Evolutionary conservation across 140 eudicot genomes (phyloP).

Genomic region (Oenanthe javanica): DNA sequence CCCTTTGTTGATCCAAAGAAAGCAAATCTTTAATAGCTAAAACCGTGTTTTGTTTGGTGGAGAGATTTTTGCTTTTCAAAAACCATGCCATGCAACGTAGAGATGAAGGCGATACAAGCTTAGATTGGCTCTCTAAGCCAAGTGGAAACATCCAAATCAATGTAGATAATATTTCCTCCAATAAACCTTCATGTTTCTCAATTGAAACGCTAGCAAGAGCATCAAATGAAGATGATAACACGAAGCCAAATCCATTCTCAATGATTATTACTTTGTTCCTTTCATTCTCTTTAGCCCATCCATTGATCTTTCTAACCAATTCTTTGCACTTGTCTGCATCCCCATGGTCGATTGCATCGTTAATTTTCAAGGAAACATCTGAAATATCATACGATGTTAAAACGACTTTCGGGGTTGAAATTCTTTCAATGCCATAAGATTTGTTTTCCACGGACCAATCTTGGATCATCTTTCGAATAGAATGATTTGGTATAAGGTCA

Average conservation of each 20-base stretch:
- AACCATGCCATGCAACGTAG: slow-evolving; percentile 60
- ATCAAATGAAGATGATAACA: slow-evolving; percentile 45
- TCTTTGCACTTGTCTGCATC: slow-evolving; percentile 39
- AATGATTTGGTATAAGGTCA: slow-evolving; percentile 62
- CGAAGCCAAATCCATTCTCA: slow-evolving; percentile 51
- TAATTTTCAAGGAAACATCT: slow-evolving; percentile 33
- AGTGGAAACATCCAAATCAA: slow-evolving; percentile 66
- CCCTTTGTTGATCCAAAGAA: slow-evolving; percentile 24
- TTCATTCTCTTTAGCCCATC: slow-evolving; percentile 64
- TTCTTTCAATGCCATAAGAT: slow-evolving; percentile 57
- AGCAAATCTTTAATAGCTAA: slow-evolving; percentile 49
- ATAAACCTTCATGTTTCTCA: slow-evolving; percentile 27
- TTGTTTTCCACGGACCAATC: slow-evolving; percentile 78
- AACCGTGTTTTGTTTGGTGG: slow-evolving; percentile 35
- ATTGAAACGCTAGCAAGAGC: slow-evolving; percentile 33
- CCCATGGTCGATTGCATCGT: slow-evolving; percentile 18
- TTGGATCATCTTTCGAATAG: slow-evolving; percentile 67
- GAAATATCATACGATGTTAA: slow-evolving; percentile 41
- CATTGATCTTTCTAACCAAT: slow-evolving; percentile 37
- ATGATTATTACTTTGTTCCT: slow-evolving; percentile 52
- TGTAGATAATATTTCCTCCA: slow-evolving; percentile 39
- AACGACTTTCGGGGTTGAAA: slow-evolving; percentile 79
- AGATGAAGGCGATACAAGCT: slow-evolving; percentile 49
- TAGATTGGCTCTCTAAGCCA: slow-evolving; percentile 39
- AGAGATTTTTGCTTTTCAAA: slow-evolving; percentile 38